Conservation (phyloP, 805 yeast genomes). For the Nakazawaea populi region DNA sequence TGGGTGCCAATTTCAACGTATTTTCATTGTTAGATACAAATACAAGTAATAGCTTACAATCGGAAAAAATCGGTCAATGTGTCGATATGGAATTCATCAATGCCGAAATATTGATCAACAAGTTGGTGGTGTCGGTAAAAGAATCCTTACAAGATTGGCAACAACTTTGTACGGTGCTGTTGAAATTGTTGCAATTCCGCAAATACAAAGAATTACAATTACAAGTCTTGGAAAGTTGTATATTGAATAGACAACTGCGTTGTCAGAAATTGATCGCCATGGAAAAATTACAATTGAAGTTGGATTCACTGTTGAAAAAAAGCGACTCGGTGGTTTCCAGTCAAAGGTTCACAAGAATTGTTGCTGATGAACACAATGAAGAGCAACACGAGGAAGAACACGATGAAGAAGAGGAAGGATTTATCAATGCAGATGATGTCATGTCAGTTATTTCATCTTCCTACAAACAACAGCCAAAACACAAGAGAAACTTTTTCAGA, state of each 20-base stretch:
- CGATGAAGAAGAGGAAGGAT: constrained; percentile 14
- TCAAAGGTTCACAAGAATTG: not conserved
- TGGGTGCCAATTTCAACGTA: constrained; percentile 53
- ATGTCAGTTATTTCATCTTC: not conserved
- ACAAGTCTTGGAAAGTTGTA: constrained; percentile 32
- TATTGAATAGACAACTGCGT: constrained; percentile 30
- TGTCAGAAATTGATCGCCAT: constrained; percentile 20
- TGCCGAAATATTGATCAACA: constrained; percentile 36
- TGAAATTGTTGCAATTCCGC: constrained; percentile 41
- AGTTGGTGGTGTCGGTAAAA: constrained; percentile 36
- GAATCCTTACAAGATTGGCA: constrained; percentile 46
- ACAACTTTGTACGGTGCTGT: constrained; percentile 35
- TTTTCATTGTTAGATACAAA: constrained; percentile 37
- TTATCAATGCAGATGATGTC: not conserved
- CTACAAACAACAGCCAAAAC: not conserved
- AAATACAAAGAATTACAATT: constrained; percentile 47
- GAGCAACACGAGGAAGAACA: not conserved
- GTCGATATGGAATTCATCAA: constrained; percentile 45
- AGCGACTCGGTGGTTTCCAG: constrained; percentile 19
- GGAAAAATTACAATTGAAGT: constrained; percentile 17
- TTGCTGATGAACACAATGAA: not conserved
- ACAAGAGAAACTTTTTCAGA: constrained; percentile 10
- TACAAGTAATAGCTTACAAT: constrained; percentile 14
- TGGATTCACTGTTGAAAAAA: constrained; percentile 21
- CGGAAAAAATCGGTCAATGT: constrained; percentile 49